Evolutionary conservation across 148 eudicot genomes (phyloP), one percentile per base, ranked within the genome.

Genomic region (Heliosperma pusillum): DNA sequence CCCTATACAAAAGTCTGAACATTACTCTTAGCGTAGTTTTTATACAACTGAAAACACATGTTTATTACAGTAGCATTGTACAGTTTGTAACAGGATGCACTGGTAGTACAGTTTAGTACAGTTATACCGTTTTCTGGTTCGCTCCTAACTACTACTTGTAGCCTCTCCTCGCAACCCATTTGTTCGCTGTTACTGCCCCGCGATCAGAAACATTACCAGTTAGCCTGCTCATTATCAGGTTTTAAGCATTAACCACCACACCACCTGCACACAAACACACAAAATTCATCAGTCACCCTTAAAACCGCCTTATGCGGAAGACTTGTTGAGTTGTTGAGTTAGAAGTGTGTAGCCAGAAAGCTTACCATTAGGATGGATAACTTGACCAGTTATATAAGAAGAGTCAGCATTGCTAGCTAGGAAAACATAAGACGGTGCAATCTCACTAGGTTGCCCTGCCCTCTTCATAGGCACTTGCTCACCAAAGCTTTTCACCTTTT

Each of bases 391-490:
- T 3, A 86, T 84, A 58, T 90, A 93, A 56, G 96, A 93, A 7
- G 96, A 90, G 76, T 86, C 87, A 0, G 73, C 87, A 75, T 88
- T 84, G 26, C 80, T 83, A 11, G 97, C 97, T 7, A 93, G 84
- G 85, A 93, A 93, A 19, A 93, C 93, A 57, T 79, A 93, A 4
- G 84, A 81, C 0, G 97, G 91, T 1, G 91, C 97, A 66, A 92
- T 82, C 73, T 90, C 97, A n/a, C 65, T 72, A 2, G 97, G 97
- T 77, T 93, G 93, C 3, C 89, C 93, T 15, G 90, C 97, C 79
- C 97, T 89, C 71, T 84, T 80, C 93, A 93, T 87, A 0, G 97
- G 96, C 76, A 90, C 93, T 33, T 87, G 78, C 0, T 75, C 42
- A 47, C 97, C 96, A 10, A 90, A 90, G 20, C 64, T 79, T 53